phyloP scores from a whole-genome alignment of 345 rosid species.

The Cochlearia excelsa region DNA sequence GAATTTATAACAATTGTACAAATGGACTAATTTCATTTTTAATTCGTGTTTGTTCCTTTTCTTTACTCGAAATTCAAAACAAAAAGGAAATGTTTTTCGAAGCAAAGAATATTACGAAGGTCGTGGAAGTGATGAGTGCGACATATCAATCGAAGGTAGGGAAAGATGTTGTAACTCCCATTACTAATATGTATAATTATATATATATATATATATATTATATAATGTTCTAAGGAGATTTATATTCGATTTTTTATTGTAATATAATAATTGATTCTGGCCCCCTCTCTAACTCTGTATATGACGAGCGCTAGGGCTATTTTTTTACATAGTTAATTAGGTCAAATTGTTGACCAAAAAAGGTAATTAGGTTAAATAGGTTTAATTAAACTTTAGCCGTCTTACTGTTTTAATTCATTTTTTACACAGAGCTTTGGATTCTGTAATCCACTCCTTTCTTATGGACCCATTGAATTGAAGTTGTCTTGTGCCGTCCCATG shows the following conservation, averaged over 20 bases:
- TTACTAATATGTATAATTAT: constrained; percentile 12
- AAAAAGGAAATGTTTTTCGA: constrained; percentile 10
- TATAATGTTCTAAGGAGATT: not conserved
- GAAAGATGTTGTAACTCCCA: constrained; percentile 19
- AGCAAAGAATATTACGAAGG: constrained; percentile 21
- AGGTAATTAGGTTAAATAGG: constrained; percentile 2
- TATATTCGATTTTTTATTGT: not conserved
- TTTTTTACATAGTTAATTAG: too few species aligned
- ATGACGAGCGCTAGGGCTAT: too few species aligned
- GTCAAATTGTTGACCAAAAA: too few species aligned
- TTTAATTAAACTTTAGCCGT: constrained; percentile 4
- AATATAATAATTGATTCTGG: not conserved
- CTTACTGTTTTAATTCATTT: not conserved
- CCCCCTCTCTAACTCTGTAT: too few species aligned
- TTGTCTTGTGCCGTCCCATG: constrained; percentile 30
- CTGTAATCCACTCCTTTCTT: constrained; percentile 36
- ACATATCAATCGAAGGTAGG: constrained; percentile 55
- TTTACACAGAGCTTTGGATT: constrained; percentile 29
- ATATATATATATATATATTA: not conserved
- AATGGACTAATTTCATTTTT: too few species aligned
- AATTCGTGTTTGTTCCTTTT: constrained; percentile 8
- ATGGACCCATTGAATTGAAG: constrained; percentile 31
- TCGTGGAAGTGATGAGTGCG: constrained; percentile 60
- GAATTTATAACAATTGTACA: too few species aligned
- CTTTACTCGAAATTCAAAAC: not conserved